These are phyloP conservation scores for Echium plantagineum DNA, from an alignment of 257 asterid species.

Conservation along the genomic window DNA sequence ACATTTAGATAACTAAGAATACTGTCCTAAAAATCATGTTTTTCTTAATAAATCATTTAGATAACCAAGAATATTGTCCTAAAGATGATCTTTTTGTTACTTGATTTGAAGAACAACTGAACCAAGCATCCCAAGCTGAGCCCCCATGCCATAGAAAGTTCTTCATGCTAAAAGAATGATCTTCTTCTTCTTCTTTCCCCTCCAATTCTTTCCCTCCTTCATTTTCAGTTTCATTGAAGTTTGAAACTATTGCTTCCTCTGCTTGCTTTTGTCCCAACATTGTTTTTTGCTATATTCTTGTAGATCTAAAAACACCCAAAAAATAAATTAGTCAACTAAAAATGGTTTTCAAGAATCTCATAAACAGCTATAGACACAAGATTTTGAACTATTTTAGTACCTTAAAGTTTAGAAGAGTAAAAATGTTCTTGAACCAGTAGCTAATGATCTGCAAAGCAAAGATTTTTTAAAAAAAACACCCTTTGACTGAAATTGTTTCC, in stretches of 20 bases:
- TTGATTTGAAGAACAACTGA: slow-evolving; percentile 93
- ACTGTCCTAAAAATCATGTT: background rate
- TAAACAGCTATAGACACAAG: slow-evolving; percentile 1
- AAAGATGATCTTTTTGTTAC: slow-evolving; percentile 15
- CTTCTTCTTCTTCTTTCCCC: slow-evolving; percentile 33
- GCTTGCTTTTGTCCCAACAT: slow-evolving; percentile 74
- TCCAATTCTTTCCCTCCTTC: slow-evolving; percentile 31
- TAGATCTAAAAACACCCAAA: slow-evolving; percentile 22
- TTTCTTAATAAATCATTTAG: background rate
- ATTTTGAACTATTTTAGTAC: slow-evolving; percentile 6
- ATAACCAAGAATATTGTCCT: slow-evolving; percentile 48
- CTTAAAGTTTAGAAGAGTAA: slow-evolving; percentile 25
- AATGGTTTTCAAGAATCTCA: slow-evolving; percentile 15
- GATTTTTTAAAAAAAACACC: background rate
- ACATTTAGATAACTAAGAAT: slow-evolving; percentile 49
- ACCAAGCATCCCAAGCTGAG: slow-evolving; percentile 98
- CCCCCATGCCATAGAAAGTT: slow-evolving; percentile 96
- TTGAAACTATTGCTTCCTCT: slow-evolving; percentile 84
- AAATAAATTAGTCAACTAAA: slow-evolving; percentile 13
- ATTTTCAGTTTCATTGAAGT: slow-evolving; percentile 40
- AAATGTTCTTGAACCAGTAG: slow-evolving; percentile 16
- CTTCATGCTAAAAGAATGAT: slow-evolving; percentile 47
- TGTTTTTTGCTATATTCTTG: slow-evolving; percentile 2
- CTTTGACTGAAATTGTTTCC: background rate
- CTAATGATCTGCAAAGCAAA: background rate